Evolutionary conservation across 805 yeast genomes (phyloP).

Genomic region (Limtongia smithiae): DNA sequence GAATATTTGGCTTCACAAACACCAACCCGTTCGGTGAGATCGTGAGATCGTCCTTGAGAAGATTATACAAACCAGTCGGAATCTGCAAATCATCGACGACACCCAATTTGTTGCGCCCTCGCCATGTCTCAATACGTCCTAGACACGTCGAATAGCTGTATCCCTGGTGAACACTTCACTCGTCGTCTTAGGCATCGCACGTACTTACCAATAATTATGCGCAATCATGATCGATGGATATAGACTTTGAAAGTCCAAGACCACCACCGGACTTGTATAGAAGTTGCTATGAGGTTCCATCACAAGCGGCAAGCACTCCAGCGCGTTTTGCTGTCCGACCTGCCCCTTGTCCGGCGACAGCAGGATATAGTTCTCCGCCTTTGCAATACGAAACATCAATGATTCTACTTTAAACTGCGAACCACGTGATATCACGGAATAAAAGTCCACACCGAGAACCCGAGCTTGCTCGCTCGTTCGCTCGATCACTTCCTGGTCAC

Average conservation of each 20-base stretch:
- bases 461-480: conserved; percentile 77
- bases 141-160: conserved; percentile 42
- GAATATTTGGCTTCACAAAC: conserved; percentile 60
- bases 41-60: conserved; percentile 52
- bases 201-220: conserved; percentile 67
- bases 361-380: conserved; percentile 67
- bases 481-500: conserved; percentile 61
- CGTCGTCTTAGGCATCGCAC: neutral
- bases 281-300: conserved; percentile 87
- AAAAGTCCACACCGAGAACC: conserved; percentile 82
- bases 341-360: conserved; percentile 76
- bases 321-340: conserved; percentile 77
- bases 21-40: conserved; percentile 85
- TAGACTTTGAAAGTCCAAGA: conserved; percentile 86
- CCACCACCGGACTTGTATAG: conserved; percentile 85
- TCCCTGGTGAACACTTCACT: neutral
- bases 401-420: conserved; percentile 95
- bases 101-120: conserved; percentile 40
- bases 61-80: conserved; percentile 54
- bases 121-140: conserved; percentile 37
- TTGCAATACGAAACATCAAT: conserved; percentile 66
- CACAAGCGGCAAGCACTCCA: conserved; percentile 84
- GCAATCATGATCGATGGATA: conserved; percentile 93
- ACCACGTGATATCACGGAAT: conserved; percentile 82
- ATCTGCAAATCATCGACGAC: conserved; percentile 44